phyloP scores from a whole-genome alignment of 371 early-diverging fungal species.

The Actinomortierella wolfii region DNA sequence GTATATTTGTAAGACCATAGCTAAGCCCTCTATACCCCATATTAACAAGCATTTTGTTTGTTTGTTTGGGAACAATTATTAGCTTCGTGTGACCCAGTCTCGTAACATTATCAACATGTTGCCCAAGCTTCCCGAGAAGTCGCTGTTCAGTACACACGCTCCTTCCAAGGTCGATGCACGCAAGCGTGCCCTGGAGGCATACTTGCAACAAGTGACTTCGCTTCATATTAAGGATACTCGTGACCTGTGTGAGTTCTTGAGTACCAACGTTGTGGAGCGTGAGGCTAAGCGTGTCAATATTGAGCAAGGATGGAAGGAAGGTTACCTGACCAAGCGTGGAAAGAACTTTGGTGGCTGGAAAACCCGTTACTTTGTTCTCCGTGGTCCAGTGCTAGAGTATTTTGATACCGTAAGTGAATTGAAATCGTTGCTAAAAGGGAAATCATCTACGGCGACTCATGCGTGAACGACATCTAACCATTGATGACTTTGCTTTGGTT shows the following conservation, averaged over 20 bases:
- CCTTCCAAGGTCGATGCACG: constrained; percentile 73
- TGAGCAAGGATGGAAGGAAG: constrained; percentile 67
- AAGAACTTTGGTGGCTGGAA: constrained; percentile 90
- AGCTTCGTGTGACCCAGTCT: constrained; percentile 59
- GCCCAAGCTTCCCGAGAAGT: constrained; percentile 80
- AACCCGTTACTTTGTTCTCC: constrained; percentile 73
- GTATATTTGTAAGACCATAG: too few relatives aligned
- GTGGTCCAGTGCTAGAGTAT: constrained; percentile 70
- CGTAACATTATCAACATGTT: constrained; percentile 53
- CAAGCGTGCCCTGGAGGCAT: constrained; percentile 77
- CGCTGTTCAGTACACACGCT: constrained; percentile 68
- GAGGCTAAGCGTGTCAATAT: constrained; percentile 16
- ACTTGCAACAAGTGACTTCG: constrained; percentile 69
- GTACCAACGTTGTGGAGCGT: constrained; percentile 65
- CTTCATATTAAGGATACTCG: constrained; percentile 64
- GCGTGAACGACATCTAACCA: too few relatives aligned
- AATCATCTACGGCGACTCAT: too few relatives aligned
- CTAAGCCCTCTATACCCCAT: too few relatives aligned
- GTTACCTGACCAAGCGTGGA: constrained; percentile 81
- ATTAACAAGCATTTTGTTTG: background rate
- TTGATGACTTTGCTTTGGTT: too few relatives aligned
- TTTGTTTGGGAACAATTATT: background rate
- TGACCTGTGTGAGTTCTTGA: constrained; percentile 79
- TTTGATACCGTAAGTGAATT: constrained; percentile 66
- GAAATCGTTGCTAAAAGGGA: too few relatives aligned